Base-by-base conservation (phyloP, 345 rosid species). In the Schrenkiella parvula region DNA sequence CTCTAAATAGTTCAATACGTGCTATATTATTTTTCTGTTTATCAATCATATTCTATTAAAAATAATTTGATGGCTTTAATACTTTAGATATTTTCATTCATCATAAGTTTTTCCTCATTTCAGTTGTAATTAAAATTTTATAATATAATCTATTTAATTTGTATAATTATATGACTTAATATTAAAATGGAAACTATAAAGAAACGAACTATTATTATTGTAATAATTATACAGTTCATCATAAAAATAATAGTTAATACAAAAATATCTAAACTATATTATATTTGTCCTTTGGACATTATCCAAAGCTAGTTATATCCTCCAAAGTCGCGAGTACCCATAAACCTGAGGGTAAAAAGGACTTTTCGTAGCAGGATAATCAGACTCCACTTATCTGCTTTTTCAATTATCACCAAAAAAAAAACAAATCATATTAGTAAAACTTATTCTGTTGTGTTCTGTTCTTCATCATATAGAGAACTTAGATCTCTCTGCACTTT, bases 331-430 rank as follows among this genome's bases (percentile, higher is more conserved):
- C 78, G 68, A 74, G 48, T 48, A 48, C 55, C 73, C 38, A 74
- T 47, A 66, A 62, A 61, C 28, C 1, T 1, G 57, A 44, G 74
- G 79, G 79, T 7, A 62, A 43, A 32, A 18, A 26, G 2, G 79
- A 52, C 52, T 17, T 75, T 75, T 53, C 19, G 0, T 1, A 37
- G 4, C 2, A 43, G 35, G 73, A 75, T 61, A 68, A 61, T 53
- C 70, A 68, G 50, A 68, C 74, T 68, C 64, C 70, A 68, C 74
- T 68, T 68, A 68, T 75, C 74, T 54, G 25, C 57, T 43, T 61
- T 67, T 68, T 53, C 47, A 58, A 61, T 60, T 52, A 68, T 32
- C 48, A 53, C 57, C 23, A 50, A 48, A 60, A 71, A 37, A 35
- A 38, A 11, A 7, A 39, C 8, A 12, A 51, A 70, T n/a, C 18